phyloP scores from a whole-genome alignment of 306 rosid species.

The Prunus davidiana region DNA sequence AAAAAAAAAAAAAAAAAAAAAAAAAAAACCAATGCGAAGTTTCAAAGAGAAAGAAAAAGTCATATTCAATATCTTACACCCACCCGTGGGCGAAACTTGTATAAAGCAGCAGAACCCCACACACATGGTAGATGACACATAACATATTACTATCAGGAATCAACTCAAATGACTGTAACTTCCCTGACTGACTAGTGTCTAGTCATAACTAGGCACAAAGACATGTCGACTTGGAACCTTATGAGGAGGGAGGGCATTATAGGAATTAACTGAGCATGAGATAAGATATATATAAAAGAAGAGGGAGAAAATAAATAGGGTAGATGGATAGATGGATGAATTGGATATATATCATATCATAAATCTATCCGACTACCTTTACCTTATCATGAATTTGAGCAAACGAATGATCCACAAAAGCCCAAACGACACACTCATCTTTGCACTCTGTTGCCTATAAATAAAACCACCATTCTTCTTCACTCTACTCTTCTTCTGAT shows the following conservation, averaged over 20 bases:
- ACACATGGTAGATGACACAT: too few species aligned
- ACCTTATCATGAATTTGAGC: slow-evolving; percentile 24
- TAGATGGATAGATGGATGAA: not conserved
- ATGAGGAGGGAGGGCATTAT: not conserved
- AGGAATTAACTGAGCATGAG: not conserved
- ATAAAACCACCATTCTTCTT: not conserved
- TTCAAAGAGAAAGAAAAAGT: too few species aligned
- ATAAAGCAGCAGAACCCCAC: too few species aligned
- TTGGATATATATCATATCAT: not conserved
- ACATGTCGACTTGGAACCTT: not conserved
- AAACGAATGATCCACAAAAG: slow-evolving; percentile 37
- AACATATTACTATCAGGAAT: not conserved
- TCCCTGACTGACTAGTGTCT: not conserved
- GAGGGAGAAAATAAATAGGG: not conserved
- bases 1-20: too few species aligned
- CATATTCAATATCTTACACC: too few species aligned
- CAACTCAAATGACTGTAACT: not conserved
- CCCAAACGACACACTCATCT: slow-evolving; percentile 14
- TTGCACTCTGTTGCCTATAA: not conserved
- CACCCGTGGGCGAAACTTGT: too few species aligned
- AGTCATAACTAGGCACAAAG: not conserved
- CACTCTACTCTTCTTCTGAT: not conserved
- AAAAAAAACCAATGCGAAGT: too few species aligned
- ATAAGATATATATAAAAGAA: not conserved
- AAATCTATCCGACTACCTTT: not conserved